A percentile compares a stretch with the other conserved stretches of the same genome.
Conservation (phyloP, 2,329 filamentous ascomycete species). For the Pseudogymnoascus sp. region DNA sequence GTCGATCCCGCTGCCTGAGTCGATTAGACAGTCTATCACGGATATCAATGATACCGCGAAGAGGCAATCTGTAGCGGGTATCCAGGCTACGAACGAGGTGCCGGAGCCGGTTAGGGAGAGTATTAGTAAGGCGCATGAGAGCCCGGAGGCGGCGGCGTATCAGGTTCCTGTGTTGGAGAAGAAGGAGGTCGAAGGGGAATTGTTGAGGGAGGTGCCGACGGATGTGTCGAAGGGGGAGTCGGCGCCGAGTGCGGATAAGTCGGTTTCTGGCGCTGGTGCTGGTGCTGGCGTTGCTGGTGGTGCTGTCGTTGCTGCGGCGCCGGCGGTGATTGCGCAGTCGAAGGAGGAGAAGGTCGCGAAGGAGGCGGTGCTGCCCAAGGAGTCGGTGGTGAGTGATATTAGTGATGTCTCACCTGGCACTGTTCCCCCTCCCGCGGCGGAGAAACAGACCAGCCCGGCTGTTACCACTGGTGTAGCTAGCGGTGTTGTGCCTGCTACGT, state of each 20-base stretch:
- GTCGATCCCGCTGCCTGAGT: conserved; percentile 42
- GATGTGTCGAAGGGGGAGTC: conserved; percentile 25
- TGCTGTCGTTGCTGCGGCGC: conserved; percentile 21
- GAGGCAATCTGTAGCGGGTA: conserved; percentile 28
- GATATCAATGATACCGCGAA: conserved; percentile 37
- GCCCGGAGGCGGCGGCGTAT: conserved; percentile 64
- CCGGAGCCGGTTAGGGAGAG: conserved; percentile 51
- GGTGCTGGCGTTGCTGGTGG: background rate
- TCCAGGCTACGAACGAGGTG: conserved; percentile 40
- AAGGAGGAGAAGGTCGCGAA: conserved; percentile 30
- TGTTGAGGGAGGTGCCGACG: conserved; percentile 55
- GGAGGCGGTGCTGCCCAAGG: conserved; percentile 10
- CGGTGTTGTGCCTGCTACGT: conserved; percentile 1
- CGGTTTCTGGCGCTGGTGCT: no score
- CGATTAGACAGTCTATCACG: conserved; percentile 44
- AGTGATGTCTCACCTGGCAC: conserved; percentile 26
- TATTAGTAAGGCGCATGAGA: conserved; percentile 47
- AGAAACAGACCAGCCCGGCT: conserved; percentile 15
- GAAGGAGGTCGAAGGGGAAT: conserved; percentile 63
- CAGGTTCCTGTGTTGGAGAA: conserved; percentile 65
- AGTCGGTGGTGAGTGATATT: conserved; percentile 11
- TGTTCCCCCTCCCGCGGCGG: conserved; percentile 23
- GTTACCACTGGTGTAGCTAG: conserved; percentile 22
- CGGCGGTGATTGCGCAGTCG: conserved; percentile 44
- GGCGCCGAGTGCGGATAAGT: conserved; percentile 18